Percentiles rank a stretch among this genome's conserved stretches.
Conservation (phyloP, 1,284 basidiomycete genomes). For the Marasmius tenuissimus region DNA sequence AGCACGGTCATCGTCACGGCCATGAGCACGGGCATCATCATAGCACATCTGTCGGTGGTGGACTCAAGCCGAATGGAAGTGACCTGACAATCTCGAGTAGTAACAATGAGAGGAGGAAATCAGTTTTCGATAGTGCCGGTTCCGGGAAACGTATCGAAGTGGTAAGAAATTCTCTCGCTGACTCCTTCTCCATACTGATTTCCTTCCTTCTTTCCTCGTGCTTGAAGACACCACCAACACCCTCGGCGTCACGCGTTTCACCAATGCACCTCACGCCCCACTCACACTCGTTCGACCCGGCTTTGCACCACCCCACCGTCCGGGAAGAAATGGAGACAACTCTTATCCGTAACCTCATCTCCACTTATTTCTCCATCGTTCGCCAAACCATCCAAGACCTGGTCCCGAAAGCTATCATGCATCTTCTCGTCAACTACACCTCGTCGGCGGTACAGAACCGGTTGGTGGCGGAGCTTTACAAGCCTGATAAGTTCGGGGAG, state of each 20-base stretch:
- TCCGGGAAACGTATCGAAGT: constrained; percentile 94
- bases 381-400: constrained; percentile 97
- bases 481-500: constrained; percentile 89
- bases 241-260: not conserved
- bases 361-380: constrained; percentile 95
- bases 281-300: too few relatives aligned
- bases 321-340: constrained; percentile 97
- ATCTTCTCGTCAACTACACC: constrained; percentile 93
- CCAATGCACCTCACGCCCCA: not conserved
- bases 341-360: constrained; percentile 92
- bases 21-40: constrained; percentile 14
- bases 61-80: constrained; percentile 40
- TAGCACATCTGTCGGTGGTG: constrained; percentile 2
- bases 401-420: constrained; percentile 96
- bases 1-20: constrained; percentile 10
- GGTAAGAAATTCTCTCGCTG: constrained; percentile 43
- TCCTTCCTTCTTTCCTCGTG: constrained; percentile 7
- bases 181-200: not conserved
- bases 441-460: constrained; percentile 96
- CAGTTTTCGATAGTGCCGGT: constrained; percentile 98
- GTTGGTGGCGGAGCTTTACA: constrained; percentile 90
- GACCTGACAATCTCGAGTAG: constrained; percentile 16
- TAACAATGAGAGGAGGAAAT: constrained; percentile 34
- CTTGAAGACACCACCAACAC: constrained; percentile 10
- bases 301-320: constrained; percentile 31